Conservation (phyloP, 1,139 yeast species). For the Pichia sp. region DNA sequence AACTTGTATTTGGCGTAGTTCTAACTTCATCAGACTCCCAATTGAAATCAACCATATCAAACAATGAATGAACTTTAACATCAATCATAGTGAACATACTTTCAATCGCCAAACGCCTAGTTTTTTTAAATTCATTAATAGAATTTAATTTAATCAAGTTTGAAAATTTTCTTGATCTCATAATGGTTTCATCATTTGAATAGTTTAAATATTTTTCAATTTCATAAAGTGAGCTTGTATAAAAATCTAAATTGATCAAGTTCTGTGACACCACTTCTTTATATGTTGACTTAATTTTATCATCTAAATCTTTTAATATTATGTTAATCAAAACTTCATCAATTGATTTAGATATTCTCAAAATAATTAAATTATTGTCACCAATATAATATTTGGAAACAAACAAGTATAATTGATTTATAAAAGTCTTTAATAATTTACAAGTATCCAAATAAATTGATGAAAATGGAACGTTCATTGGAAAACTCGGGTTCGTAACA, state of each 20-base stretch:
- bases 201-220: conserved; percentile 37
- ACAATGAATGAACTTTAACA: conserved; percentile 66
- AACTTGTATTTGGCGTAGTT: conserved; percentile 63
- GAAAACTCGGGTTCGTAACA: conserved; percentile 45
- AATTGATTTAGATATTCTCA: conserved; percentile 54
- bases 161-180: conserved; percentile 23
- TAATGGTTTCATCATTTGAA: conserved; percentile 27
- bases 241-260: conserved; percentile 80
- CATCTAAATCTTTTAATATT: conserved; percentile 60
- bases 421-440: conserved; percentile 60
- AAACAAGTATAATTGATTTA: conserved; percentile 58
- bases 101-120: conserved; percentile 72
- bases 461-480: conserved; percentile 82
- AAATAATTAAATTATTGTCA: conserved; percentile 40
- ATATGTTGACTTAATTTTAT: conserved; percentile 63
- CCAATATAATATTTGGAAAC: conserved; percentile 58
- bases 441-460: conserved; percentile 84
- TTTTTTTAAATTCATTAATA: conserved; percentile 46
- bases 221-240: conserved; percentile 54
- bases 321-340: conserved; percentile 67
- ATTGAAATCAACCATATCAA: conserved; percentile 82
- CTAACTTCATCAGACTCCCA: conserved; percentile 56
- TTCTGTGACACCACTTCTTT: conserved; percentile 91
- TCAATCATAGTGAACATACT: conserved; percentile 79
- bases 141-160: conserved; percentile 40